These are phyloP conservation scores for Debaryomyces prosopidis DNA, from an alignment of 805 yeast species.

Conservation along the genomic window DNA sequence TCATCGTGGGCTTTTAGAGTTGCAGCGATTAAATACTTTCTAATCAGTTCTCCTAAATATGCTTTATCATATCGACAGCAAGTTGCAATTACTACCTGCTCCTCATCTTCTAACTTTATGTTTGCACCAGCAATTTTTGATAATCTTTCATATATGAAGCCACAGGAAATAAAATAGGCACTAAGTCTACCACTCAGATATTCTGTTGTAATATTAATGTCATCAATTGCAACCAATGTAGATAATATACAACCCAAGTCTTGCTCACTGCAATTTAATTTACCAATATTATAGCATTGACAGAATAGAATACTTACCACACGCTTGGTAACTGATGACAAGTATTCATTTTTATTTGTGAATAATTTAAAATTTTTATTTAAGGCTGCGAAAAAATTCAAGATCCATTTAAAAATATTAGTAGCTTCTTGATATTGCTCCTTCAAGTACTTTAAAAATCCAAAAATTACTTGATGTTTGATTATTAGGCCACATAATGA, in stretches of 20 bases:
- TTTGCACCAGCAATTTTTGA: conserved; percentile 10
- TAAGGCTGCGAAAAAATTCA: conserved; percentile 11
- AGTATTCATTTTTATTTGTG: conserved; percentile 11
- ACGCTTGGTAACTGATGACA: conserved; percentile 12
- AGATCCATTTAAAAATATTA: conserved; percentile 17
- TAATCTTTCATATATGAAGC: conserved; percentile 20
- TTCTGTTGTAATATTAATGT: conserved; percentile 12
- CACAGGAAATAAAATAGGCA: conserved; percentile 19
- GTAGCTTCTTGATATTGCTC: conserved; percentile 16
- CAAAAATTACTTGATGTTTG: conserved; percentile 18
- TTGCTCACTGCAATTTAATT: conserved; percentile 6
- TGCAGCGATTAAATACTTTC: conserved; percentile 37
- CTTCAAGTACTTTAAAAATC: conserved; percentile 13
- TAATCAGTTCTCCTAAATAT: conserved; percentile 33
- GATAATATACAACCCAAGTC: conserved; percentile 8
- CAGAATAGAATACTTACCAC: conserved; percentile 10
- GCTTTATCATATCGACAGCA: conserved; percentile 8
- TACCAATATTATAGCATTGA: conserved; percentile 15
- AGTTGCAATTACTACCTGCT: conserved; percentile 3
- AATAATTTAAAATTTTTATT: conserved; percentile 3
- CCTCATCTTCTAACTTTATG: conserved; percentile 9
- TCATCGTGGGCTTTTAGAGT: conserved; percentile 36
- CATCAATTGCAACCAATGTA: conserved; percentile 9
- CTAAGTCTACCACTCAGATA: conserved; percentile 26
- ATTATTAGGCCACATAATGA: conserved; percentile 10